Percentiles rank a stretch among this genome's conserved stretches.
These are phyloP conservation scores for Elongisporangium prolatum DNA, from an alignment of 352 stramenopile genomes.

Conservation along the genomic window DNA sequence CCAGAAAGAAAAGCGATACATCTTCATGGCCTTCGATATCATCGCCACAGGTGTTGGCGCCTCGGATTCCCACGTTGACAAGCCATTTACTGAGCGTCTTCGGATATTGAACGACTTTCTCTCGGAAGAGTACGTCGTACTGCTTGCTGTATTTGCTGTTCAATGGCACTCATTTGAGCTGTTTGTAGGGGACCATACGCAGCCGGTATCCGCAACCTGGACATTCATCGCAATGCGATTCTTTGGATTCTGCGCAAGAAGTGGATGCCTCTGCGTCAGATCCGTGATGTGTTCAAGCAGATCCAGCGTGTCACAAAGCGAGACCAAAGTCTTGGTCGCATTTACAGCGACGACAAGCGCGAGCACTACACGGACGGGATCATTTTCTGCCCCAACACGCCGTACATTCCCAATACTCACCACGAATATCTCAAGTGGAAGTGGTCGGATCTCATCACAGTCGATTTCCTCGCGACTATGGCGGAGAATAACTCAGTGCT, in stretches of 20 bases:
- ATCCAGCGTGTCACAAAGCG: conserved; percentile 77
- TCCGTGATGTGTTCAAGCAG: conserved; percentile 78
- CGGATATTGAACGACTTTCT: conserved; percentile 81
- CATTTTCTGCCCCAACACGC: conserved; percentile 86
- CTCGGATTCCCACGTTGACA: conserved; percentile 75
- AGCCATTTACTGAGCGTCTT: conserved; percentile 75
- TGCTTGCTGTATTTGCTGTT: conserved; percentile 1
- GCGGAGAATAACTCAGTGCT: conserved; percentile 53
- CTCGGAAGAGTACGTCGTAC: conserved; percentile 65
- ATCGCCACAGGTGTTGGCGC: conserved; percentile 68
- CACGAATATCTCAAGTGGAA: conserved; percentile 92
- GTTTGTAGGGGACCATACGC: conserved; percentile 58
- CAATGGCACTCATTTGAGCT: conserved; percentile 1
- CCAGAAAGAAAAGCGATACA: conserved; percentile 74
- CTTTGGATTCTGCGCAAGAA: conserved; percentile 79
- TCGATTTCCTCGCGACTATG: conserved; percentile 76
- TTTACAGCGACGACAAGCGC: conserved; percentile 82
- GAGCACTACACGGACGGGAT: conserved; percentile 89
- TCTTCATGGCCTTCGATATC: conserved; percentile 91
- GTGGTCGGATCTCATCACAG: conserved; percentile 87
- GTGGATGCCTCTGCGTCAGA: conserved; percentile 76
- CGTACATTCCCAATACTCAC: conserved; percentile 81
- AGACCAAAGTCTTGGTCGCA: conserved; percentile 66
- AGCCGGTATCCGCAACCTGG: conserved; percentile 52
- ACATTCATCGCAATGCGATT: conserved; percentile 63